Evolutionary conservation across 495 filamentous ascomycete species (phyloP), one percentile per base, ranked within the genome.

Genomic region (Xylona heveae): DNA sequence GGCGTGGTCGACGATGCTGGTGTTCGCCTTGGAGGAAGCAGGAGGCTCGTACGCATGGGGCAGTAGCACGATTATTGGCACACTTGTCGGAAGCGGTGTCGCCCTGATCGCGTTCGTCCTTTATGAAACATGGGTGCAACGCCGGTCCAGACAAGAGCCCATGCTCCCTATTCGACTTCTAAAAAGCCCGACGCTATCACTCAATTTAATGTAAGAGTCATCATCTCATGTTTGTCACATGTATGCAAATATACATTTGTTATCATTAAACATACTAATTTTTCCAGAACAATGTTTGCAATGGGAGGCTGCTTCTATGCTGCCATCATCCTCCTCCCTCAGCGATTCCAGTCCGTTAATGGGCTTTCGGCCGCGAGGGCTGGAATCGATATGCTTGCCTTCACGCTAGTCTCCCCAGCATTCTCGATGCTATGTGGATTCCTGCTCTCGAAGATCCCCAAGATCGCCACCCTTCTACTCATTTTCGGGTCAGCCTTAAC

Each of bases 21-120:
- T 45, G 2, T 33, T 41, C 4, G 43, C 33, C 1, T 45, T 54
- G 12, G 33, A 52, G 24, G 45, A 54, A 31, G 51, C 47, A 0
- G 47, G 23, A 24, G 30, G 34, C 0, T 3, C 16, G 3, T 52
- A 42, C 23, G 24, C 40, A 8, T 54, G 49, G 53, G 14, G 19
- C 10, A n/a, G n/a, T n/a, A n/a, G n/a, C n/a, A n/a, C n/a, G n/a
- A n/a, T n/a, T n/a, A n/a, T n/a, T n/a, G n/a, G n/a, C n/a, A n/a
- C n/a, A n/a, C n/a, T n/a, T n/a, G n/a, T n/a, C n/a, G n/a, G n/a
- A n/a, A n/a, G n/a, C n/a, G n/a, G n/a, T n/a, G n/a, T n/a, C n/a
- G n/a, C n/a, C n/a, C n/a, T n/a, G n/a, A n/a, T n/a, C n/a, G n/a
- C n/a, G n/a, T n/a, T n/a, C n/a, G n/a, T n/a, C n/a, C n/a, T n/a